A percentile compares a stretch with the other conserved stretches of the same genome.
Conservation (phyloP, 1,139 yeast genomes). For the Hansenula sp. region DNA sequence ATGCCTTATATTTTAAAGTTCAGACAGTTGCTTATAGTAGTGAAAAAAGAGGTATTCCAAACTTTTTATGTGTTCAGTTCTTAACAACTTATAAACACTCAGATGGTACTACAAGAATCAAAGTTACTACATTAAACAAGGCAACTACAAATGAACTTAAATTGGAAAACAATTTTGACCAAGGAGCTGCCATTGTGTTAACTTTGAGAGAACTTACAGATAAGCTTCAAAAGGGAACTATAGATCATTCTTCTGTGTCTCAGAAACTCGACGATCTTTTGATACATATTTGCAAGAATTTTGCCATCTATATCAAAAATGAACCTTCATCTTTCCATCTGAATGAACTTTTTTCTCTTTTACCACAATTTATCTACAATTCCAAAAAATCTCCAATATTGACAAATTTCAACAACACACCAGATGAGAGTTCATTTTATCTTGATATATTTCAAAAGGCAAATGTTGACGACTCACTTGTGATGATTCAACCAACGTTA, state of each 20-base stretch:
- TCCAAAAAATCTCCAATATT: constrained; percentile 63
- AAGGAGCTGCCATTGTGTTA: constrained; percentile 63
- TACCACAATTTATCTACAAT: constrained; percentile 62
- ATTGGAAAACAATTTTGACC: constrained; percentile 43
- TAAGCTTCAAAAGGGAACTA: constrained; percentile 40
- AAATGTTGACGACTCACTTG: constrained; percentile 52
- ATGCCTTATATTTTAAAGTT: constrained; percentile 56
- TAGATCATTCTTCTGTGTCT: constrained; percentile 19
- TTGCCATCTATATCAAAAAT: constrained; percentile 26
- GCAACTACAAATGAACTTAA: constrained; percentile 28
- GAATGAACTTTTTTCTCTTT: constrained; percentile 57
- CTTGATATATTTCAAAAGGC: constrained; percentile 56
- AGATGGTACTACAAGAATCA: constrained; percentile 49
- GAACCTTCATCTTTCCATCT: constrained; percentile 34
- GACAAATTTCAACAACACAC: constrained; percentile 65
- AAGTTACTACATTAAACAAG: constrained; percentile 47
- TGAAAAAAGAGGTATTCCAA: constrained; percentile 12
- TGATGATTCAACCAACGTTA: constrained; percentile 65
- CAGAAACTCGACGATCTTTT: constrained; percentile 27
- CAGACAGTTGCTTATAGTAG: constrained; percentile 38
- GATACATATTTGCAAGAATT: constrained; percentile 29
- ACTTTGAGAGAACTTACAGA: constrained; percentile 50
- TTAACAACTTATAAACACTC: constrained; percentile 60
- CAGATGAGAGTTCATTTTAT: constrained; percentile 67
- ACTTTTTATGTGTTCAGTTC: constrained; percentile 41